These are phyloP conservation scores for Heteromeles arbutifolia DNA, from an alignment of 306 rosid species.

Conservation along the genomic window DNA sequence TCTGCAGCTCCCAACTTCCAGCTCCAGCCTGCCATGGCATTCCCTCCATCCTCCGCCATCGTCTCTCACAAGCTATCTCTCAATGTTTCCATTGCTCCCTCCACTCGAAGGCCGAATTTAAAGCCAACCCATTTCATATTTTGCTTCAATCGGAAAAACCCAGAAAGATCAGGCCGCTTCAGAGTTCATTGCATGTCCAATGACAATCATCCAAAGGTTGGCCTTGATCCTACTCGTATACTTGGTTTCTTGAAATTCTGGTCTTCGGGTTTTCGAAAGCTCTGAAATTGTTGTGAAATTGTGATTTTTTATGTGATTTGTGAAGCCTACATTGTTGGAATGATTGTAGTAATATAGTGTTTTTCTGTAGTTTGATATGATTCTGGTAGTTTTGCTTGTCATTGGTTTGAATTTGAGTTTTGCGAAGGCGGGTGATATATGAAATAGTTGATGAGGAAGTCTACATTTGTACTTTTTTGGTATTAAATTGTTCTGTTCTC, in stretches of 20 bases:
- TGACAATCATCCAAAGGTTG: conserved; percentile 31
- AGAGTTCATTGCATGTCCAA: conserved; percentile 33
- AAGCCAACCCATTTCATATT: conserved; percentile 11
- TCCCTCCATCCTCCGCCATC: conserved; percentile 42
- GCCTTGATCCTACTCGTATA: not conserved
- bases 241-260: not conserved
- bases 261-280: not conserved
- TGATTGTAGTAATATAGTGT: not conserved
- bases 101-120: not conserved
- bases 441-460: not conserved
- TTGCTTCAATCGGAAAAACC: conserved; percentile 20
- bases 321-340: not conserved
- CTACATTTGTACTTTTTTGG: not conserved
- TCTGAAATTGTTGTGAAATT: not conserved
- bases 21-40: conserved; percentile 41
- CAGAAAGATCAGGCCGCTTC: conserved; percentile 14
- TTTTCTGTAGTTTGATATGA: not conserved
- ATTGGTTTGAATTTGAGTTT: not conserved
- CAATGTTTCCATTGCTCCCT: conserved; percentile 19
- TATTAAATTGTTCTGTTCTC: not conserved
- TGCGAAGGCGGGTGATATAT: not conserved
- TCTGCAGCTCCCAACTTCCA: conserved; percentile 18
- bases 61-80: conserved; percentile 29
- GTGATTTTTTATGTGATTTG: not conserved
- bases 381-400: not conserved